phyloP scores from a whole-genome alignment of 2,329 filamentous ascomycete species.

The Beauveria brongniartii region DNA sequence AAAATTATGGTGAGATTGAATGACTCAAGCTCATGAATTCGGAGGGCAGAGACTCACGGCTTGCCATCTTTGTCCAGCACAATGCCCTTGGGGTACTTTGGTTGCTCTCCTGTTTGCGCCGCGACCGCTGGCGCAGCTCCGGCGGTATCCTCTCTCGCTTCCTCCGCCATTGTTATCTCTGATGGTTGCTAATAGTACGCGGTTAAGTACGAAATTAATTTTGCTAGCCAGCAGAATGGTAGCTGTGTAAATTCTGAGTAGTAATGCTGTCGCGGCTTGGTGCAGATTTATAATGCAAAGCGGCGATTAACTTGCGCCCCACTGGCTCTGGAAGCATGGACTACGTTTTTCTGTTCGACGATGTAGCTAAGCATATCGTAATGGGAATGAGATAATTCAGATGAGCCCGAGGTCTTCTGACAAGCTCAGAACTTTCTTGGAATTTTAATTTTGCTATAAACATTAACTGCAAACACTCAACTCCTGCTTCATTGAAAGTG shows the following conservation, averaged over 20 bases:
- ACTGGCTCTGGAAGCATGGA: background rate
- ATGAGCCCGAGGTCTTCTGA: background rate
- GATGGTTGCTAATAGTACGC: background rate
- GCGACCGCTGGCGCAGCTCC: conserved; percentile 14
- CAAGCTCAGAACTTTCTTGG: background rate
- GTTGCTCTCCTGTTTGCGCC: conserved; percentile 22
- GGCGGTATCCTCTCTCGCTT: conserved; percentile 23
- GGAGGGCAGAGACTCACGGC: conserved; percentile 53
- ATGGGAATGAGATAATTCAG: too few species aligned
- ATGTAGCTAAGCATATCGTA: too few species aligned
- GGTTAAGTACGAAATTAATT: background rate
- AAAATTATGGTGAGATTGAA: background rate
- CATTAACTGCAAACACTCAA: background rate
- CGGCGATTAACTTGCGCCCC: background rate
- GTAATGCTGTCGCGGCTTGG: background rate
- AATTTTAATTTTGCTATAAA: too few species aligned
- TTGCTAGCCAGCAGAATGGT: background rate
- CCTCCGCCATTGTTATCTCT: conserved; percentile 27
- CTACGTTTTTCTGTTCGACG: background rate
- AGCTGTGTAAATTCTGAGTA: background rate
- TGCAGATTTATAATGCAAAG: conserved; percentile 6
- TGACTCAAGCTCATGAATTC: background rate
- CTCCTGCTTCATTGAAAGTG: background rate
- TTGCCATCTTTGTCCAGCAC: conserved; percentile 76
- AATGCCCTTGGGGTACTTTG: conserved; percentile 60